Percentiles rank a stretch among this genome's conserved stretches.
Evolutionary conservation across 2,329 filamentous ascomycete genomes (phyloP).

Genomic region (Ophiosphaerella herpotricha): DNA sequence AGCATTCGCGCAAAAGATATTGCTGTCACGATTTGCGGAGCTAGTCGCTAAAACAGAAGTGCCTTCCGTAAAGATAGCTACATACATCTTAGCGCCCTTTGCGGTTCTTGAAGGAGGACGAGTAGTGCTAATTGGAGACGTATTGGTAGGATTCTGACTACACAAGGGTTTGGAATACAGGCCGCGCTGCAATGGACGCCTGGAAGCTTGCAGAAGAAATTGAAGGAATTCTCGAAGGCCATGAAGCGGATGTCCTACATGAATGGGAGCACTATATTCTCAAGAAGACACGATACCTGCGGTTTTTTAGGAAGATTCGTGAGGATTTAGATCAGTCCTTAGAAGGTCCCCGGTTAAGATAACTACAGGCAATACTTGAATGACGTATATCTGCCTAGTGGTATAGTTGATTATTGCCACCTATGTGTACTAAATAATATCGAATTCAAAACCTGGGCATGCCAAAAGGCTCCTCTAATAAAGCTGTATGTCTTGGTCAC

Average conservation of each 20-base stretch:
- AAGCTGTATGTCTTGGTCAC: no score
- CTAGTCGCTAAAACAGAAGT: constrained; percentile 45
- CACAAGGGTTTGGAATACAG: constrained; percentile 51
- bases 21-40: constrained; percentile 48
- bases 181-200: constrained; percentile 52
- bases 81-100: constrained; percentile 44
- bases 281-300: constrained; percentile 15
- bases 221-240: constrained; percentile 43
- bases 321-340: constrained; percentile 21
- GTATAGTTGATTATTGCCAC: no score
- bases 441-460: no score
- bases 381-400: no score
- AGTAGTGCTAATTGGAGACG: constrained; percentile 53
- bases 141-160: constrained; percentile 51
- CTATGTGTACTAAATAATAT: no score
- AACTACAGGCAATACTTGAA: no score
- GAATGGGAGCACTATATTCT: constrained; percentile 39
- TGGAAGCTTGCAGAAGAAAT: constrained; percentile 32
- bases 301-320: constrained; percentile 16
- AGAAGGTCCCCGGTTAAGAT: constrained; percentile 1
- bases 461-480: no score
- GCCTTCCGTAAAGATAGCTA: constrained; percentile 53
- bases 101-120: constrained; percentile 46
- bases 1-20: constrained; percentile 24
- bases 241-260: constrained; percentile 24